Evolutionary conservation across 169 alveolate species (phyloP).

Genomic region (Babesia bigemina): DNA sequence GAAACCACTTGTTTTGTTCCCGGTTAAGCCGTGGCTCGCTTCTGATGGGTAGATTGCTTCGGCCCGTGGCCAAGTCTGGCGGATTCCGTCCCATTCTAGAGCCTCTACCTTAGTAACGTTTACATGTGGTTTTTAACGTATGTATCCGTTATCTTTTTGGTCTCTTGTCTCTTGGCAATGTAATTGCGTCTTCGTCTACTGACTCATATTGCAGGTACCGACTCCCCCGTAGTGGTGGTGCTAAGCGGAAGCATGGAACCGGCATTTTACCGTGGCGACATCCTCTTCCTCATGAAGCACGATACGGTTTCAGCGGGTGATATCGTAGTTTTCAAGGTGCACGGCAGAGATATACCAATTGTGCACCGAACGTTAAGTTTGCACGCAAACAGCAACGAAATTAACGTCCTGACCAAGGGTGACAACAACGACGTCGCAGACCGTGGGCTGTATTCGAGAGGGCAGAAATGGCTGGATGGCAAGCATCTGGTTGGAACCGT

Average conservation of each 20-base stretch:
- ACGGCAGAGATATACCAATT: slow-evolving; percentile 89
- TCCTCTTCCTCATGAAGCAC: slow-evolving; percentile 80
- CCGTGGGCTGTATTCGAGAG: slow-evolving; percentile 87
- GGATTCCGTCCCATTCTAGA: background rate
- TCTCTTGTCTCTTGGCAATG: too few relatives aligned
- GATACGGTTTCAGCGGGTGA: slow-evolving; percentile 73
- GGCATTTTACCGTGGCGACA: slow-evolving; percentile 91
- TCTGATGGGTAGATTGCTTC: background rate
- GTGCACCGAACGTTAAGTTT: slow-evolving; percentile 89
- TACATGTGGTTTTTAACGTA: too few relatives aligned
- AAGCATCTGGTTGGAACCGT: slow-evolving; percentile 86
- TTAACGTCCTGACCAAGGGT: slow-evolving; percentile 88
- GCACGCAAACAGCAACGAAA: slow-evolving; percentile 78
- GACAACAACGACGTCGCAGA: slow-evolving; percentile 91
- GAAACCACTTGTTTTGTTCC: too few relatives aligned
- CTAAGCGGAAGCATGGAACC: slow-evolving; percentile 93
- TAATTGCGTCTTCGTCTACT: too few relatives aligned
- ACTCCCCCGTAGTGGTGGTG: slow-evolving; percentile 92
- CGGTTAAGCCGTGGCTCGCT: background rate
- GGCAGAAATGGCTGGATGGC: slow-evolving; percentile 84
- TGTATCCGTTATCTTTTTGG: too few relatives aligned
- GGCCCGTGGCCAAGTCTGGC: background rate
- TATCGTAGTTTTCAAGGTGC: slow-evolving; percentile 75
- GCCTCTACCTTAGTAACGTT: too few relatives aligned
- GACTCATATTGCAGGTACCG: slow-evolving; percentile 71